A percentile compares a stretch with the other conserved stretches of the same genome.
Evolutionary conservation across 257 asterid genomes (phyloP).

Genomic region (Salvia rosmarinus): DNA sequence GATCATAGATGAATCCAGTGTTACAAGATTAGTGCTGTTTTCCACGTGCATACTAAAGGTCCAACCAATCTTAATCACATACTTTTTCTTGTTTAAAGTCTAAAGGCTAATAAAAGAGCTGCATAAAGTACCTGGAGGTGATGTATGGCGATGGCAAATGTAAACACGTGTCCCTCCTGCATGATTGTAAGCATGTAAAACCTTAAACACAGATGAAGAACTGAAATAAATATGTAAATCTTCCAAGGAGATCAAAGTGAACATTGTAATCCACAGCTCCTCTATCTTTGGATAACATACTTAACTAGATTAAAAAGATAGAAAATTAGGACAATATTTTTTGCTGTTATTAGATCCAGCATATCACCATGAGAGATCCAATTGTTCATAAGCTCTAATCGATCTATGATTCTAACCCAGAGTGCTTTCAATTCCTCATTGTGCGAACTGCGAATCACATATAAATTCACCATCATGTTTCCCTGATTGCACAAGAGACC

Average conservation of each 20-base stretch:
- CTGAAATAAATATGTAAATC: neutral
- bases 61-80: conserved; percentile 10
- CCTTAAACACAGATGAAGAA: conserved; percentile 7
- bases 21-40: neutral
- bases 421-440: conserved; percentile 5
- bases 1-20: neutral
- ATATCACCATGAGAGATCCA: neutral
- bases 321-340: neutral
- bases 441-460: neutral
- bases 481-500: neutral
- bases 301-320: conserved; percentile 5
- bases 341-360: neutral
- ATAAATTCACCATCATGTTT: conserved; percentile 11
- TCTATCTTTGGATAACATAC: conserved; percentile 8
- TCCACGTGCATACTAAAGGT: conserved; percentile 6
- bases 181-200: conserved; percentile 36
- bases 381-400: neutral
- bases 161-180: conserved; percentile 84
- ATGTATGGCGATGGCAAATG: conserved; percentile 75
- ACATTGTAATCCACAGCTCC: neutral
- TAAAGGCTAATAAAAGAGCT: conserved; percentile 14
- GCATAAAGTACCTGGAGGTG: conserved; percentile 72
- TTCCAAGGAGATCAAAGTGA: conserved; percentile 5
- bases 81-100: neutral
- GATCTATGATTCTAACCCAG: neutral